Base-by-base conservation (phyloP, 495 filamentous ascomycete species). In the Penicillium samsonianum region DNA sequence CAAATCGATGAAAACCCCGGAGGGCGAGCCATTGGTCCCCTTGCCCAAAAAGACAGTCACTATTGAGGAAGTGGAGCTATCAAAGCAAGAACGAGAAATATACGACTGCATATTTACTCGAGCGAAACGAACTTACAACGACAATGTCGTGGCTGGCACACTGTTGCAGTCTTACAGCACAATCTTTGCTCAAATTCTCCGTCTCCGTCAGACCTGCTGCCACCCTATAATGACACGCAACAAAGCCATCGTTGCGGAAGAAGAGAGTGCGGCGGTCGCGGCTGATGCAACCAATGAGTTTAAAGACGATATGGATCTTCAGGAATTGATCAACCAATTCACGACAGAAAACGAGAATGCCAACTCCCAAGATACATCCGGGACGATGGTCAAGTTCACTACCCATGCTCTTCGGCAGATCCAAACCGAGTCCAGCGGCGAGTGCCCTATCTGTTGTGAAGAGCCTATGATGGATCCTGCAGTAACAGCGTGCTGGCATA, bases 1-100 rank as follows among this genome's bases (percentile, higher is more conserved):
- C 0, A 98, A 98, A 70, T 91, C 93, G 55, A 98, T 98, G 94
- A 96, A 92, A 70, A 97, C 91, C 0, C 94, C 94, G 0, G 86
- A 92, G 42, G 94, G 95, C 9, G 78, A 90, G 60, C 89, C 90
- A 23, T 73, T 98, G 17, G 92, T 98, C 0, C 85, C 90, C 0
- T 76, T 98, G 8, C 94, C 92, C n/a, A 84, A 85, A 8, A 87
- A 90, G 60, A 84, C 81, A 0, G 82, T 97, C 55, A 84, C 89
- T 19, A 88, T 98, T 48, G 88, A 96, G 50, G 85, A 92, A 43
- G 82, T 98, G 28, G 86, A 96, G 61, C 82, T 98, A 19, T 90
- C 91, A 0, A 78, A 87, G 53, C 76, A 87, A 47, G 93, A 98
- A 71, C 83, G 90, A 38, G 92, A 91, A 59, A 90, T 98, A 25